Evolutionary conservation across 2,329 filamentous ascomycete genomes (phyloP), one percentile per base, ranked within the genome.

Genomic region (Celoporthe dispersa): DNA sequence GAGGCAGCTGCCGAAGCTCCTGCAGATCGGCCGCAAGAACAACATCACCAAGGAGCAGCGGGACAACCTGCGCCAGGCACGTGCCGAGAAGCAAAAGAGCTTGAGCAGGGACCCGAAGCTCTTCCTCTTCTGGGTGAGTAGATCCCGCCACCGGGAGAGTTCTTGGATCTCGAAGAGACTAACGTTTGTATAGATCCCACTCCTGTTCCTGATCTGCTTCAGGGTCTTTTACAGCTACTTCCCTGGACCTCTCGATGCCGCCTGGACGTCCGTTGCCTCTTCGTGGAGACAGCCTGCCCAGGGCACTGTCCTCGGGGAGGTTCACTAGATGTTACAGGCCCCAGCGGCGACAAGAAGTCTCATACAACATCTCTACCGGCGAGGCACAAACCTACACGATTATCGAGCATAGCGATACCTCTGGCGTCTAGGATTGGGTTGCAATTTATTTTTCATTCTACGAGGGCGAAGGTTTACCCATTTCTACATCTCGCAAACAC

Each of bases 61-160:
- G 77, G 88, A 89, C 73, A 87, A 87, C 73, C 84, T 91, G 72
- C 82, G 89, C 60, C 81, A 87, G 66, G 88, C 85, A 35, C 87
- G 89, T 72, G 86, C 89, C 68, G 84, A 86, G 77, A 90, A 88
- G 77, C 81, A 90, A 75, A 91, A 91, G 84, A 85, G 84, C 71
- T 81, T 90, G 71, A 85, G 87, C 73, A 87, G 86, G 70, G 90
- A 92, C 75, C 85, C 86, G 74, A 90, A 91, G 76, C 81, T 92
- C 61, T 91, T 90, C 81, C 89, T 91, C 74, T 84, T 92, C 75
- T 92, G 90, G 90, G 88, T 91, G 85, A 76, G 83, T 79, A 4
- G 48, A 28, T 44, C 44, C 25, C 31, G 25, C 22, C 37, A 16
- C 2, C 25, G 12, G 67, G 35, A 37, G 3, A 37, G 6, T 16